phyloP scores from a whole-genome alignment of 805 yeast genomes.

The Saccharomyces mikatae region DNA sequence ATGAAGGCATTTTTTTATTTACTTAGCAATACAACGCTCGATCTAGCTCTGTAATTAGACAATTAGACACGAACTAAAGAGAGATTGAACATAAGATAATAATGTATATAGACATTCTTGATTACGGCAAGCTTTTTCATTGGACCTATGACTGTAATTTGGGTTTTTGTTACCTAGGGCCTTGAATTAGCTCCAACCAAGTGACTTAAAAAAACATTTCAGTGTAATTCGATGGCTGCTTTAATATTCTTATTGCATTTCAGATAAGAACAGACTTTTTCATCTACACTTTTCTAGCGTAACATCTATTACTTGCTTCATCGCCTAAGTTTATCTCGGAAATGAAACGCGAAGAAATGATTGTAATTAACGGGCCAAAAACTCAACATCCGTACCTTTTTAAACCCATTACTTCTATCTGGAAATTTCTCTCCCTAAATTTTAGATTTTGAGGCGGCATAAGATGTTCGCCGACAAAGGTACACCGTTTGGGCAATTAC shows the following conservation, averaged over 20 bases:
- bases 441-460: background rate
- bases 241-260: too few relatives aligned
- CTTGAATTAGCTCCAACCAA: background rate
- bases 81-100: background rate
- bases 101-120: too few relatives aligned
- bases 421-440: background rate
- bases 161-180: background rate
- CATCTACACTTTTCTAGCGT: background rate
- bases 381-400: background rate
- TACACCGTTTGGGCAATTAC: background rate
- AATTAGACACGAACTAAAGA: too few relatives aligned
- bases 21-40: too few relatives aligned
- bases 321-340: background rate
- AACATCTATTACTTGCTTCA: background rate
- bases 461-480: background rate
- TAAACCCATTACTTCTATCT: background rate
- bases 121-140: background rate
- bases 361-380: background rate
- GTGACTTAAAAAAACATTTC: too few relatives aligned
- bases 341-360: background rate
- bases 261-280: background rate
- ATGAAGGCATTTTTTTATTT: too few relatives aligned
- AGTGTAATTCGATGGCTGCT: too few relatives aligned
- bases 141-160: background rate
- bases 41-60: too few relatives aligned